phyloP scores from a whole-genome alignment of 2,329 filamentous ascomycete species.

The Paraphoma chrysanthemicola region DNA sequence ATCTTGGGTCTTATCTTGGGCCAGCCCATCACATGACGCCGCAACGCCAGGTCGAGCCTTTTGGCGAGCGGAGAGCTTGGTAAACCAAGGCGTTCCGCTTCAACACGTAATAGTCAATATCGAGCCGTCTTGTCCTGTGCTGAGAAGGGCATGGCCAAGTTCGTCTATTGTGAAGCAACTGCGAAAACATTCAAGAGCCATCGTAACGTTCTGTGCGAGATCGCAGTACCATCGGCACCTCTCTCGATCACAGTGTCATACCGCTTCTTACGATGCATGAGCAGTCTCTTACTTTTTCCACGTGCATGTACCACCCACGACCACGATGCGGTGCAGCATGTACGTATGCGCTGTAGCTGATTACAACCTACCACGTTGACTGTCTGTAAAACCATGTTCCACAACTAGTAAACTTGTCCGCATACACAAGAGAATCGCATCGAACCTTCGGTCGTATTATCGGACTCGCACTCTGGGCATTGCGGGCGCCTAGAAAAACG shows the following conservation, averaged over 20 bases:
- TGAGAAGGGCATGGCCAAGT: neutral
- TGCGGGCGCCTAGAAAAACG: conserved; percentile 18
- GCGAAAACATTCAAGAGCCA: neutral
- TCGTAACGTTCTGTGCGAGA: neutral
- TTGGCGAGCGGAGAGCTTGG: conserved; percentile 5
- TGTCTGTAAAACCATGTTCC: neutral
- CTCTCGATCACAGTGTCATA: neutral
- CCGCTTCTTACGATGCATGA: neutral
- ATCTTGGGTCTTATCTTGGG: neutral
- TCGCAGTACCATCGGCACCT: neutral
- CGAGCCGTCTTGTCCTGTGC: neutral
- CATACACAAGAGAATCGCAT: conserved; percentile 11
- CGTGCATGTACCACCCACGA: neutral
- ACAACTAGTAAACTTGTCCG: conserved; percentile 4
- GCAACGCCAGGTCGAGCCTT: neutral
- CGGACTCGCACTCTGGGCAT: conserved; percentile 2
- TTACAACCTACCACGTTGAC: neutral
- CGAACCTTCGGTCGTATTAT: conserved; percentile 22
- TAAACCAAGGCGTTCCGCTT: conserved; percentile 14
- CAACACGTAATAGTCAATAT: neutral
- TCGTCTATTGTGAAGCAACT: neutral
- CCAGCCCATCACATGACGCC: neutral
- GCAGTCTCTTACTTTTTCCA: neutral
- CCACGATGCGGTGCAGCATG: neutral
- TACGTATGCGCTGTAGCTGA: neutral